Percentiles rank a stretch among this genome's conserved stretches.
Conservation (phyloP, 2,329 filamentous ascomycete species). For the Annulohypoxylon truncatum region DNA sequence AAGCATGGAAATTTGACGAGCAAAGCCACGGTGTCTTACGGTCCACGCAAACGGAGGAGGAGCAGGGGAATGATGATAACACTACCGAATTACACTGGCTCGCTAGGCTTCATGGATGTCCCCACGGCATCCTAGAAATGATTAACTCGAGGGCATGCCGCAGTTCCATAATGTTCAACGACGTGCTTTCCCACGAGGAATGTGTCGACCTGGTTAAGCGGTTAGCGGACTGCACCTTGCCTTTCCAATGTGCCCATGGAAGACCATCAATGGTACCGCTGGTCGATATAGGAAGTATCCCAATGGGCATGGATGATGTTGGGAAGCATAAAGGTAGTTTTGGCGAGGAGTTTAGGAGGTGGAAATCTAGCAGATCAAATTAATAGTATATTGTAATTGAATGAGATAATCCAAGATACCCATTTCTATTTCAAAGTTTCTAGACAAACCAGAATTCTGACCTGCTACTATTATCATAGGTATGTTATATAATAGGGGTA, state of each 20-base stretch:
- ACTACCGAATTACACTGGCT: slow-evolving; percentile 62
- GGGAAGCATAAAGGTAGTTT: slow-evolving; percentile 31
- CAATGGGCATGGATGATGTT: slow-evolving; percentile 7
- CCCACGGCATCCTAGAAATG: slow-evolving; percentile 79
- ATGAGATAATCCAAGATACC: too few species aligned
- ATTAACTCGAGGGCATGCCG: slow-evolving; percentile 81
- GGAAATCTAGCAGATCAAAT: slow-evolving; percentile 34
- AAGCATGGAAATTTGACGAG: slow-evolving; percentile 76
- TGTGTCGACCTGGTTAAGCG: slow-evolving; percentile 68
- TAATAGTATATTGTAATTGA: background rate
- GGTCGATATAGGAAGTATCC: slow-evolving; percentile 59
- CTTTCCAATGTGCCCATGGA: slow-evolving; percentile 88
- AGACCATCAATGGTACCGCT: slow-evolving; percentile 73
- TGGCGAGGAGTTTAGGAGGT: slow-evolving; percentile 43
- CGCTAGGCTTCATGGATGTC: slow-evolving; percentile 73
- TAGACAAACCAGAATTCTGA: background rate
- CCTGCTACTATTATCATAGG: too few species aligned
- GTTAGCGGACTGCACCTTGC: slow-evolving; percentile 74
- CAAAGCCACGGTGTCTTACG: slow-evolving; percentile 41
- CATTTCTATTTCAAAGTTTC: too few species aligned
- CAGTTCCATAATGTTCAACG: slow-evolving; percentile 90
- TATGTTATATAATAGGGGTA: too few species aligned
- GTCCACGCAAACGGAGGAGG: background rate
- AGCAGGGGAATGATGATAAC: slow-evolving; percentile 10
- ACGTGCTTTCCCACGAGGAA: slow-evolving; percentile 67